phyloP scores from a whole-genome alignment of 192 early-diverging fungal species.

The Kappamyces sp. region DNA sequence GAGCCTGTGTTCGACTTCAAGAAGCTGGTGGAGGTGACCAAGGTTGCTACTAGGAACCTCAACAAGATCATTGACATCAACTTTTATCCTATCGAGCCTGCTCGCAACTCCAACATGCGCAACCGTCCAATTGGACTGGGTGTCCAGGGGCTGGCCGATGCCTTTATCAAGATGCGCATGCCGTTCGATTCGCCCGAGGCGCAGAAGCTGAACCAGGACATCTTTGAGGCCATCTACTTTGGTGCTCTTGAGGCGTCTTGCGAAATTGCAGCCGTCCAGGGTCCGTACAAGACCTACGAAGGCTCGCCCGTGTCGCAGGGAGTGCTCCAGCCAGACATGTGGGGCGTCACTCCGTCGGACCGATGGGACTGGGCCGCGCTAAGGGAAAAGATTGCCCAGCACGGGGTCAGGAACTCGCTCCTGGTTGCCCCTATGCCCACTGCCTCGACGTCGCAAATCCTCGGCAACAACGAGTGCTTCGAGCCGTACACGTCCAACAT shows the following conservation, averaged over 20 bases:
- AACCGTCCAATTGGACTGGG: slow-evolving; percentile 98
- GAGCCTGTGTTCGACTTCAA: slow-evolving; percentile 71
- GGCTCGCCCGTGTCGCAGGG: slow-evolving; percentile 89
- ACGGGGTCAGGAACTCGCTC: slow-evolving; percentile 90
- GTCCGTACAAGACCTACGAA: slow-evolving; percentile 81
- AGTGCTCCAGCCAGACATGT: slow-evolving; percentile 90
- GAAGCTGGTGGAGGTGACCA: slow-evolving; percentile 75
- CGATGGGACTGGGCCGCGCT: slow-evolving; percentile 88
- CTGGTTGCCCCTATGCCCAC: slow-evolving; percentile 98
- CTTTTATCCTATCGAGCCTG: slow-evolving; percentile 91
- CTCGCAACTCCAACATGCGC: slow-evolving; percentile 81
- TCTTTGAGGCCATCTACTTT: slow-evolving; percentile 97
- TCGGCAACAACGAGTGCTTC: slow-evolving; percentile 98
- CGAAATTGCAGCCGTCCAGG: slow-evolving; percentile 75
- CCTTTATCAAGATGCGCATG: slow-evolving; percentile 90
- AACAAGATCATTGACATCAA: slow-evolving; percentile 98
- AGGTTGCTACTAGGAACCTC: slow-evolving; percentile 85
- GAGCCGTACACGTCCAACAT: slow-evolving; percentile 80
- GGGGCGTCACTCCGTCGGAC: slow-evolving; percentile 70
- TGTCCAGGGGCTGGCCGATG: slow-evolving; percentile 96
- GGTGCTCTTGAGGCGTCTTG: slow-evolving; percentile 86
- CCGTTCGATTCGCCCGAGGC: slow-evolving; percentile 90
- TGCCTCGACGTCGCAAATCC: slow-evolving; percentile 92
- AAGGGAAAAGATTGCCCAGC: slow-evolving; percentile 66
- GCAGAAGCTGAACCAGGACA: slow-evolving; percentile 70